Percentiles rank a stretch among this genome's conserved stretches.
phyloP scores from a whole-genome alignment of 139 green algal species.

The Microglena sp. region DNA sequence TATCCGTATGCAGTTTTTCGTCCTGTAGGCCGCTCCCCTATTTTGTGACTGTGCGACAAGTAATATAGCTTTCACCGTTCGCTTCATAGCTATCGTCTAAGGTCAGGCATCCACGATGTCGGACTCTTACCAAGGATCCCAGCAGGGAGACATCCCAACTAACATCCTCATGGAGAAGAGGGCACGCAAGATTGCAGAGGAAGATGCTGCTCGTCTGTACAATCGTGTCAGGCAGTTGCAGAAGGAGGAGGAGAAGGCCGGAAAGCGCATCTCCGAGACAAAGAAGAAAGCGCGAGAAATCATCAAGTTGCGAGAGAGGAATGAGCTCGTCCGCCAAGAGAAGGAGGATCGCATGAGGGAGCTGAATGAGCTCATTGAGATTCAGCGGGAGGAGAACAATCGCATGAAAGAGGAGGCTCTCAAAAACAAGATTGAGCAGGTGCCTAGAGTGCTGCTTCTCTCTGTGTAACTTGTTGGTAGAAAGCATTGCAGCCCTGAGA shows the following conservation, averaged over 20 bases:
- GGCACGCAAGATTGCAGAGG: constrained; percentile 36
- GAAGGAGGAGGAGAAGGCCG: constrained; percentile 56
- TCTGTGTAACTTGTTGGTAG: no score
- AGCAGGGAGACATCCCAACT: constrained; percentile 9
- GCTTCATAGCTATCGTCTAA: no score
- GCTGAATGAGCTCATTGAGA: constrained; percentile 34
- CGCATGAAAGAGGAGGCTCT: constrained; percentile 38
- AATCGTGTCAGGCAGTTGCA: constrained; percentile 60
- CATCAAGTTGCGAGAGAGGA: constrained; percentile 35
- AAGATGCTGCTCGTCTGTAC: constrained; percentile 54
- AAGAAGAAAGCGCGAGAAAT: constrained; percentile 49
- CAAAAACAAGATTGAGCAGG: constrained; percentile 35
- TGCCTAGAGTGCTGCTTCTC: no score
- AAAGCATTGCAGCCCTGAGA: no score
- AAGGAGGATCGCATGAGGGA: constrained; percentile 35
- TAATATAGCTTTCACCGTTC: no score
- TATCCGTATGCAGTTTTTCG: no score
- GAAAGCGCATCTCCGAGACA: constrained; percentile 53
- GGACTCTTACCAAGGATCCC: no score
- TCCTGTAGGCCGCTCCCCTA: no score
- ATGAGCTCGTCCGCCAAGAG: constrained; percentile 38
- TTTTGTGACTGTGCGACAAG: no score
- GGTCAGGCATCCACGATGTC: no score
- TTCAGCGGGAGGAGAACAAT: constrained; percentile 36
- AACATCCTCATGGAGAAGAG: constrained; percentile 32